phyloP scores from a whole-genome alignment of 2,329 filamentous ascomycete species.

The Trichoderma brevicompactum region DNA sequence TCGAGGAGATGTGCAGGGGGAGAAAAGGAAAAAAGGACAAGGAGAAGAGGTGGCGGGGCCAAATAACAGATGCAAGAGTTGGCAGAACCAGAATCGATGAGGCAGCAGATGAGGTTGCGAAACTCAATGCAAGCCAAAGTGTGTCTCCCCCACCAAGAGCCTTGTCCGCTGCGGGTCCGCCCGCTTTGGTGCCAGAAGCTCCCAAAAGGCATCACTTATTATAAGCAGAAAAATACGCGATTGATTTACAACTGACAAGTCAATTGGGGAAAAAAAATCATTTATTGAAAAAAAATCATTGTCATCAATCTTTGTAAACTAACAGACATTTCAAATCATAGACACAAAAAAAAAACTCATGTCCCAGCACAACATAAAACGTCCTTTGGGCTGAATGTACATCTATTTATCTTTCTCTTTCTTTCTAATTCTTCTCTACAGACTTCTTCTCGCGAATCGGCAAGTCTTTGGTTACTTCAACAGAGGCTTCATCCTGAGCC shows the following conservation, averaged over 20 bases:
- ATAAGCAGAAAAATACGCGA: no score
- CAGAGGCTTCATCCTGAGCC: constrained; percentile 31
- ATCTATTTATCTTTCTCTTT: neutral
- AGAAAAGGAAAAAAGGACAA: neutral
- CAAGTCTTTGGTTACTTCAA: constrained; percentile 34
- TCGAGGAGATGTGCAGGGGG: neutral
- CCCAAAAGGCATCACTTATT: no score
- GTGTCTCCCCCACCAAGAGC: constrained; percentile 26
- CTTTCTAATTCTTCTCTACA: constrained; percentile 27
- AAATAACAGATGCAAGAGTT: neutral
- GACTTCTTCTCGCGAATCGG: constrained; percentile 34
- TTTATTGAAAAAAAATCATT: neutral
- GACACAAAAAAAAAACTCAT: neutral
- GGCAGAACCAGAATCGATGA: neutral
- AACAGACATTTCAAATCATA: neutral
- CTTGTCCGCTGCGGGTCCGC: constrained; percentile 5
- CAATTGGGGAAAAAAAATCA: neutral
- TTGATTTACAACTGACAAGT: neutral
- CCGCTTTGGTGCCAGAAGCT: no score
- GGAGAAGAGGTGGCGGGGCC: neutral
- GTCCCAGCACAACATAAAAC: neutral
- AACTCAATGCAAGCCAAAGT: constrained; percentile 12
- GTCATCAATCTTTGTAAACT: no score
- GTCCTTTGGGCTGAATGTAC: neutral
- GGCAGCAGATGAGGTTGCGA: constrained; percentile 7